These are phyloP conservation scores for Ophiostoma himal-ulmi DNA, from an alignment of 2,329 filamentous ascomycete species.

Conservation along the genomic window DNA sequence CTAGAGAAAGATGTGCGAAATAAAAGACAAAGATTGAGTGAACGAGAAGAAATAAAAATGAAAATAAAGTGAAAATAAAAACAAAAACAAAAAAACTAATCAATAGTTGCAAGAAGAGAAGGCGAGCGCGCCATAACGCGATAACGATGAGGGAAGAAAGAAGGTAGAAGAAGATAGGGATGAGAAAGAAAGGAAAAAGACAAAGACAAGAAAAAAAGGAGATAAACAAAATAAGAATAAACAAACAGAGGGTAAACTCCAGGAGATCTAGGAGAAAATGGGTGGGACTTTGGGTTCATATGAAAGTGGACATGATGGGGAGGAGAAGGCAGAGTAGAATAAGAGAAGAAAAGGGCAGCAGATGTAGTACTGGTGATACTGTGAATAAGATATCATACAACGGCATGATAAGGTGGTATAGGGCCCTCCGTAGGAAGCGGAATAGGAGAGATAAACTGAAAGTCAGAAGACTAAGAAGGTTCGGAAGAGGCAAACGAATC, in stretches of 20 bases:
- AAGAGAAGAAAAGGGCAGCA: neutral
- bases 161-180: neutral
- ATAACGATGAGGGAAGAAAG: neutral
- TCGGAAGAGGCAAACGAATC: too few relatives aligned
- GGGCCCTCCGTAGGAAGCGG: neutral
- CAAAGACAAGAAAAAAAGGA: neutral
- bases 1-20: neutral
- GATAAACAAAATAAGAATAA: neutral
- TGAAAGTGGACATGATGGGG: neutral
- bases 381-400: neutral
- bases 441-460: neutral
- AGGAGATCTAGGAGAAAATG: neutral
- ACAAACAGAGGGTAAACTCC: neutral
- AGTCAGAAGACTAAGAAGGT: too few relatives aligned
- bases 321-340: neutral
- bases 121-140: neutral
- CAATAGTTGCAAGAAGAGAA: conserved; percentile 9
- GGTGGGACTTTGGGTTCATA: neutral
- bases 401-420: neutral
- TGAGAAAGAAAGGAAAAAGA: neutral
- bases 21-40: neutral
- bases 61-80: neutral
- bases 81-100: neutral
- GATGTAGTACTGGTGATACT: neutral
- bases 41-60: neutral